Conservation (phyloP, 2,329 filamentous ascomycete genomes). For the Albifimbria verrucaria region DNA sequence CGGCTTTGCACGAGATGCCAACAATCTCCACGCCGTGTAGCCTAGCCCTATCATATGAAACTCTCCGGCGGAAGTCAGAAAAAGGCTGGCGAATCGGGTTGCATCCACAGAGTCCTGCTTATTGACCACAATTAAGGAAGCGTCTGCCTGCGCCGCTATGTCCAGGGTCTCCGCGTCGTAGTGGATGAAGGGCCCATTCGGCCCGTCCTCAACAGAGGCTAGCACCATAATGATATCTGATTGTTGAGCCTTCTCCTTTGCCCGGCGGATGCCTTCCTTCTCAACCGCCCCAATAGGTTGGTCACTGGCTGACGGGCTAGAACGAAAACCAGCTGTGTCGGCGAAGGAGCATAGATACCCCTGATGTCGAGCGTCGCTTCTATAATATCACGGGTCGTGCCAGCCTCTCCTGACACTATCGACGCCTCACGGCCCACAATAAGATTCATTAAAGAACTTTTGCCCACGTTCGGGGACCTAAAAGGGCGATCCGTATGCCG, state of each 20-base stretch:
- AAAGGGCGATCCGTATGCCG: constrained; percentile 80
- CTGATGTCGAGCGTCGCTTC: constrained; percentile 87
- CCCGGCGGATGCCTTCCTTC: constrained; percentile 84
- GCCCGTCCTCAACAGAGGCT: constrained; percentile 62
- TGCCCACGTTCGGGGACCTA: constrained; percentile 92
- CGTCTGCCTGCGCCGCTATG: constrained; percentile 46
- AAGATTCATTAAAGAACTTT: constrained; percentile 88
- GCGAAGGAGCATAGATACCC: constrained; percentile 93
- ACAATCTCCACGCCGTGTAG: constrained; percentile 30
- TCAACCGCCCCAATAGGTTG: constrained; percentile 69
- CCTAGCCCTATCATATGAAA: constrained; percentile 15
- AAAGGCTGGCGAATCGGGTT: constrained; percentile 31
- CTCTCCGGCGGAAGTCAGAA: constrained; percentile 33
- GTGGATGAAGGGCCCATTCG: constrained; percentile 38
- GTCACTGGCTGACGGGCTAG: constrained; percentile 20
- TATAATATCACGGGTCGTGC: constrained; percentile 90
- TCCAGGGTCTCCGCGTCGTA: constrained; percentile 54
- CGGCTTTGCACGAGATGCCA: constrained; percentile 70
- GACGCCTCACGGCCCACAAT: constrained; percentile 90
- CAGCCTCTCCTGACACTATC: constrained; percentile 89
- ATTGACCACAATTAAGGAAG: constrained; percentile 57
- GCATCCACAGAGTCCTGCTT: constrained; percentile 52
- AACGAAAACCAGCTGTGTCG: constrained; percentile 86
- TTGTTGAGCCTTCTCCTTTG: constrained; percentile 73
- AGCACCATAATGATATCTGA: constrained; percentile 85